These are phyloP conservation scores for Juglanconis sp. DNA, from an alignment of 2,329 filamentous ascomycete species.

Conservation along the genomic window DNA sequence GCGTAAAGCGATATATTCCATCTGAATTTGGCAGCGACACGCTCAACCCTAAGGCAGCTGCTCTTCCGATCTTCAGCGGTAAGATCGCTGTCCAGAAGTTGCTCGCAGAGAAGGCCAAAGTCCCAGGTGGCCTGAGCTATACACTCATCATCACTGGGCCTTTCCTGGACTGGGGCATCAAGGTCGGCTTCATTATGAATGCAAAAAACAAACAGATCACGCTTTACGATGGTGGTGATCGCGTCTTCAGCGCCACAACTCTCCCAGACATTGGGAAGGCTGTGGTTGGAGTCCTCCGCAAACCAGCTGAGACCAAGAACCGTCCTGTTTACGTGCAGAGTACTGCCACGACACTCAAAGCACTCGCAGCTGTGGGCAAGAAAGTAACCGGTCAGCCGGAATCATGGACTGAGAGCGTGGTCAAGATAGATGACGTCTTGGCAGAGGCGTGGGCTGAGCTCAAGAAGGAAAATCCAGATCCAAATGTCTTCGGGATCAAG, in stretches of 20 bases:
- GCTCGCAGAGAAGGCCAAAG: background rate
- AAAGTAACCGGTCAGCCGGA: conserved; percentile 12
- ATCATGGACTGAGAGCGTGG: conserved; percentile 23
- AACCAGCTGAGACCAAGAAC: conserved; percentile 29
- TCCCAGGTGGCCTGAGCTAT: conserved; percentile 23
- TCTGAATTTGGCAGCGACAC: conserved; percentile 10
- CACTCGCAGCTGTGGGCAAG: conserved; percentile 3
- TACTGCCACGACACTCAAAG: conserved; percentile 5
- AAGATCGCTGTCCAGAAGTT: background rate
- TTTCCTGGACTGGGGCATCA: conserved; percentile 30
- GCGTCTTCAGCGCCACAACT: conserved; percentile 22
- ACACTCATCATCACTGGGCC: conserved; percentile 27
- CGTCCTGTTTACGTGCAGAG: conserved; percentile 23
- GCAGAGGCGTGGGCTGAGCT: conserved; percentile 28
- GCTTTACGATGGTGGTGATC: conserved; percentile 26
- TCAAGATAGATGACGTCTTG: conserved; percentile 27
- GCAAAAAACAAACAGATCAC: conserved; percentile 21
- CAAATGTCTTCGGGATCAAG: conserved; percentile 22
- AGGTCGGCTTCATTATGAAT: conserved; percentile 23
- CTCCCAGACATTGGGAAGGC: conserved; percentile 26
- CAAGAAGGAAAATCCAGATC: conserved; percentile 26
- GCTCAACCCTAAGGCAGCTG: conserved; percentile 19
- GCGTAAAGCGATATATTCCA: conserved; percentile 7
- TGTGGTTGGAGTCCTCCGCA: conserved; percentile 24
- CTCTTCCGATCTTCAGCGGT: conserved; percentile 16